Evolutionary conservation across 441 rosid genomes (phyloP).

Genomic region (Omphalea diandra): DNA sequence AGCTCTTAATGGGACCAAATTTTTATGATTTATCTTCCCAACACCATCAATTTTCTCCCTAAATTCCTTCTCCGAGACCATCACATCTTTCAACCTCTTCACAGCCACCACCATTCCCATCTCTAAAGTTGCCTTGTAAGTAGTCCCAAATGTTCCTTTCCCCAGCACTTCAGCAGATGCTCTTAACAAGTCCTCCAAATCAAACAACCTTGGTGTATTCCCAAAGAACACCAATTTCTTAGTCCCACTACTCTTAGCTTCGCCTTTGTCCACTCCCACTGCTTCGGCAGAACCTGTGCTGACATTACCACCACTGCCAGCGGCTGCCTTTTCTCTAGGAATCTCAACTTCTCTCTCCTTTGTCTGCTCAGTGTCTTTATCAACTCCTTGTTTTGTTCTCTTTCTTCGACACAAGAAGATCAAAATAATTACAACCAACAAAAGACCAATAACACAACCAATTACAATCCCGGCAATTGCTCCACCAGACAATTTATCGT

Average conservation of each 20-base stretch:
- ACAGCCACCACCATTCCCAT: constrained; percentile 69
- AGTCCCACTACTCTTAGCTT: constrained; percentile 35
- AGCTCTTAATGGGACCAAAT: constrained; percentile 75
- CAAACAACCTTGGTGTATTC: constrained; percentile 49
- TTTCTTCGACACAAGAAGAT: constrained; percentile 55
- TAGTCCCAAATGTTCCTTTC: constrained; percentile 92
- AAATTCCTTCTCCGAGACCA: constrained; percentile 65
- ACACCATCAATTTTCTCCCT: constrained; percentile 74
- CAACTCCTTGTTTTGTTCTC: constrained; percentile 39
- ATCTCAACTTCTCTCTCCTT: constrained; percentile 43
- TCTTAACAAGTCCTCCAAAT: constrained; percentile 86
- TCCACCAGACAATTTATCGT: constrained; percentile 65
- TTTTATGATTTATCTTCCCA: constrained; percentile 85
- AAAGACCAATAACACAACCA: constrained; percentile 63
- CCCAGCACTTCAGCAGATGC: constrained; percentile 99
- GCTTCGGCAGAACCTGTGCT: constrained; percentile 16
- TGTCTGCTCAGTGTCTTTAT: constrained; percentile 28
- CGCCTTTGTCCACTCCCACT: constrained; percentile 35
- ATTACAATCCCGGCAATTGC: constrained; percentile 91
- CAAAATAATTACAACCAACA: constrained; percentile 51
- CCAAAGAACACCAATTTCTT: constrained; percentile 78
- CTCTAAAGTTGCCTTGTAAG: constrained; percentile 87
- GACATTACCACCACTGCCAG: constrained; percentile 10
- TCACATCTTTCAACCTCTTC: constrained; percentile 91
- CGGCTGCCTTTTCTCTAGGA: constrained; percentile 42